phyloP scores from a whole-genome alignment of 2,329 filamentous ascomycete genomes.

The Westerdykella aurantiaca region DNA sequence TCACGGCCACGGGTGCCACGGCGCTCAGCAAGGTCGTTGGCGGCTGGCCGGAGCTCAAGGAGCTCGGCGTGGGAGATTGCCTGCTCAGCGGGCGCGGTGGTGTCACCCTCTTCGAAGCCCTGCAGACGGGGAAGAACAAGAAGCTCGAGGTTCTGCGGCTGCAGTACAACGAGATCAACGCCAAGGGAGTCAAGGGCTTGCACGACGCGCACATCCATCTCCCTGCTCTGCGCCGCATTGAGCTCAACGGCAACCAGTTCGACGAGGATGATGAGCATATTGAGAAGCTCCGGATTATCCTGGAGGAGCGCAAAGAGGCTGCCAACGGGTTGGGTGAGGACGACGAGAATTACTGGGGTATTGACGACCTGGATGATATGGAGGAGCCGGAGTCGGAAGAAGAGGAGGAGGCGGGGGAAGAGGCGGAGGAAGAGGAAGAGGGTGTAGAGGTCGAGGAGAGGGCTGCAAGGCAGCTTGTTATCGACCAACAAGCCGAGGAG shows the following conservation, averaged over 20 bases:
- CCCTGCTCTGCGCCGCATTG: slow-evolving; percentile 74
- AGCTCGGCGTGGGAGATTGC: slow-evolving; percentile 86
- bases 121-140: slow-evolving; percentile 68
- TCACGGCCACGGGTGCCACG: slow-evolving; percentile 72
- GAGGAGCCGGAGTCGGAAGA: slow-evolving; percentile 77
- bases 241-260: slow-evolving; percentile 96
- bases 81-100: slow-evolving; percentile 74
- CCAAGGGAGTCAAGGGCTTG: slow-evolving; percentile 66
- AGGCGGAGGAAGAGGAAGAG: slow-evolving; percentile 60
- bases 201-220: slow-evolving; percentile 63
- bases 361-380: slow-evolving; percentile 66
- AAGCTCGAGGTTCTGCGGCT: slow-evolving; percentile 76
- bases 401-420: slow-evolving; percentile 63
- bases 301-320: slow-evolving; percentile 70
- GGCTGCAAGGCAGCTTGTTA: slow-evolving; percentile 52
- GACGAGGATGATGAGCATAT: slow-evolving; percentile 74
- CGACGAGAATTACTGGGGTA: slow-evolving; percentile 46
- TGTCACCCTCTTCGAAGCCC: slow-evolving; percentile 64
- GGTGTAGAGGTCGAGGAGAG: slow-evolving; percentile 43
- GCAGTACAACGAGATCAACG: slow-evolving; percentile 91
- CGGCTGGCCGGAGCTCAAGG: slow-evolving; percentile 68
- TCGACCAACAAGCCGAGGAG: slow-evolving; percentile 66
- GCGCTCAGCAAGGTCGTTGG: slow-evolving; percentile 70
- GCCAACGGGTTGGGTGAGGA: slow-evolving; percentile 44
- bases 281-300: slow-evolving; percentile 56